Base-by-base conservation (phyloP, 805 yeast species). In the Saccharomycopsis malanga region DNA sequence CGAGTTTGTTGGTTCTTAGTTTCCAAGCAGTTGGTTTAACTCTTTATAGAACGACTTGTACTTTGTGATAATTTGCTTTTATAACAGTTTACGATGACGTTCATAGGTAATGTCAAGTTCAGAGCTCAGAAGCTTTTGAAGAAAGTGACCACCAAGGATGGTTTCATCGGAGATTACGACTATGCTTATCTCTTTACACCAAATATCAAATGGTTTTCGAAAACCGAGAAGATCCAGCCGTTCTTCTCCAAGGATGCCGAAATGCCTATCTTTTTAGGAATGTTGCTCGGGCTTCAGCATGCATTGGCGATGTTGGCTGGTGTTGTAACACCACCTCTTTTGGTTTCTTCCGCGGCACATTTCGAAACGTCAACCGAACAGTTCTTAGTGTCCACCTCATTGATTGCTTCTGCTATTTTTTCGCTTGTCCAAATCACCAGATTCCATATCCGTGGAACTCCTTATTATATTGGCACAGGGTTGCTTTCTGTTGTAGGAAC, bases 221-320 rank as follows among this genome's bases (percentile, higher is more conserved):
- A 68, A 61, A 56, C 67, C 54, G 56, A 63, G 59, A 53, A 64
- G 68, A 74, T 74, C 45, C 87, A 83, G 57, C 95, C 95, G 0
- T 88, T 88, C 65, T 89, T 87, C 57, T 87, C 93, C 3, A 65
- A 88, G 43, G 70, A 87, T 60, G 77, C 81, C 38, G 86, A 80
- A 1, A 80, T 89, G 77, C 97, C 97, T 0, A 56, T 87, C n/a
- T 56, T 83, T 5, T 68, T 88, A 48, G 95, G 94, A 1, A 62
- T 83, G 48, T 48, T 88, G 9, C 72, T 89, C 29, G 96, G 97
- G 15, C 72, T 88, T 53, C 96, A 88, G 67, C 97, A 88, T 61
- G 68, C 95, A 1, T 63, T 88, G 54, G 79, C 96, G 22, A 88
- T 89, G 96, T 67, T 88, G 66, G 96, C 96, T 14, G 96, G 96